These are phyloP conservation scores for Globisporangium ultimum DNA, from an alignment of 352 stramenopile species.

Conservation along the genomic window DNA sequence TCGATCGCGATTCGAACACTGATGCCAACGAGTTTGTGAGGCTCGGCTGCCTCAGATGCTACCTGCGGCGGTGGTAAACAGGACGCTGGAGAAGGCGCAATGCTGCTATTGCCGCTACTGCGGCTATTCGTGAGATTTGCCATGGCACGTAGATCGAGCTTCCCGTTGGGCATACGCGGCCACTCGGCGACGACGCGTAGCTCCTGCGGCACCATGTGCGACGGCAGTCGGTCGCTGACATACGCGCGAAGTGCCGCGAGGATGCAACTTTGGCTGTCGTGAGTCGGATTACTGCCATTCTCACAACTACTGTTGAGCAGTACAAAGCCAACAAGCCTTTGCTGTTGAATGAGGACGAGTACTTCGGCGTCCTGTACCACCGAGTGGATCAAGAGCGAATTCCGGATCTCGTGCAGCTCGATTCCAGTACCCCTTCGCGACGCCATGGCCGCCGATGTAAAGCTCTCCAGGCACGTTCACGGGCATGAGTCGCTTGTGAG, in stretches of 20 bases:
- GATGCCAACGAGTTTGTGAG: slow-evolving; percentile 5
- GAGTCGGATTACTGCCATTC: neutral
- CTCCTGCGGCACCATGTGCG: slow-evolving; percentile 67
- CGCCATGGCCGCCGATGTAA: slow-evolving; percentile 61
- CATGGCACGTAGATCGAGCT: slow-evolving; percentile 56
- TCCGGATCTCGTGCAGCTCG: slow-evolving; percentile 77
- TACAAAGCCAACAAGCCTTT: slow-evolving; percentile 46
- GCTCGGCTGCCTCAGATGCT: no score
- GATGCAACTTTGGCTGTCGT: slow-evolving; percentile 2
- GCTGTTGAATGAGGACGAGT: slow-evolving; percentile 22
- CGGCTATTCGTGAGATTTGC: neutral
- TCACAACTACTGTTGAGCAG: slow-evolving; percentile 20
- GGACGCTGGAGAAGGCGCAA: no score
- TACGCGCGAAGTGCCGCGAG: slow-evolving; percentile 16
- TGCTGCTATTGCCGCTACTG: no score
- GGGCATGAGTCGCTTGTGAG: slow-evolving; percentile 35
- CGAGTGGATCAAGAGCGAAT: slow-evolving; percentile 37
- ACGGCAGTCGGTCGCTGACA: slow-evolving; percentile 33
- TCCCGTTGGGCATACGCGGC: slow-evolving; percentile 70
- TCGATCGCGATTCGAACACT: slow-evolving; percentile 26
- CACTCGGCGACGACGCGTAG: slow-evolving; percentile 37
- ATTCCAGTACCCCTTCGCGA: slow-evolving; percentile 75
- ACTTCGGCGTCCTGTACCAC: slow-evolving; percentile 46
- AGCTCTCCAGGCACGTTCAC: slow-evolving; percentile 57
- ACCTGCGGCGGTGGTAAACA: no score